A percentile compares a stretch with the other conserved stretches of the same genome.
Evolutionary conservation across 129 eudicot species (phyloP).

Genomic region (Ambrosia artemisiifolia): DNA sequence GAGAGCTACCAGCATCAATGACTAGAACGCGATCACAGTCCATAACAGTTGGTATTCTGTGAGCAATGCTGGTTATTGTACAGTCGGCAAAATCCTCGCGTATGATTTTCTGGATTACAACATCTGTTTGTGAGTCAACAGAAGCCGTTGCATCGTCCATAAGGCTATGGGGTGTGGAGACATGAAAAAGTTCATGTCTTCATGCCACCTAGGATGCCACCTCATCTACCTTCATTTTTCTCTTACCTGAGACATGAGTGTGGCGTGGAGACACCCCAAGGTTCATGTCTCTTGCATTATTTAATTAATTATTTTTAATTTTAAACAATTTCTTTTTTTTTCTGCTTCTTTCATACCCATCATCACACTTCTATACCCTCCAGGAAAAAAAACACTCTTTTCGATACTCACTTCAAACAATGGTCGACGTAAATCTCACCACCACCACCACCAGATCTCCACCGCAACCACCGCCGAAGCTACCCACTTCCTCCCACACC

Average conservation of each 20-base stretch:
- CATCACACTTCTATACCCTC: neutral
- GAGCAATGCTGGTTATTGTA: slow-evolving; percentile 61
- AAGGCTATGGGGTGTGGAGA: too few relatives aligned
- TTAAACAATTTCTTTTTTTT: too few relatives aligned
- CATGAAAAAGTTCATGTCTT: too few relatives aligned
- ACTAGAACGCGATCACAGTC: slow-evolving; percentile 61
- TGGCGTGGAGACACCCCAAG: too few relatives aligned
- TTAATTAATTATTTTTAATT: too few relatives aligned
- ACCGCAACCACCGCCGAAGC: neutral
- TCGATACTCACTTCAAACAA: slow-evolving; percentile 17
- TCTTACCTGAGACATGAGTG: too few relatives aligned
- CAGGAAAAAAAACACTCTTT: neutral
- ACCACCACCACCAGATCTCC: slow-evolving; percentile 15
- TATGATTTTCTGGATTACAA: slow-evolving; percentile 51
- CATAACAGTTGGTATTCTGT: slow-evolving; percentile 60
- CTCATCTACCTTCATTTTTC: too few relatives aligned
- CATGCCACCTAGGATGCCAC: too few relatives aligned
- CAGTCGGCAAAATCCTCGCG: slow-evolving; percentile 48
- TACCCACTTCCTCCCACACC: slow-evolving; percentile 11
- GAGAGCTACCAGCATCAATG: slow-evolving; percentile 42
- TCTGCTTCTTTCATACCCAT: too few relatives aligned
- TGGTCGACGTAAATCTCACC: slow-evolving; percentile 23
- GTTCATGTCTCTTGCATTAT: too few relatives aligned
- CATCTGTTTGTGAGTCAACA: slow-evolving; percentile 71
- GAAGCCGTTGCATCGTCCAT: slow-evolving; percentile 88